Conservation (phyloP, 139 green algal genomes). For the Zygnema cylindricum region DNA sequence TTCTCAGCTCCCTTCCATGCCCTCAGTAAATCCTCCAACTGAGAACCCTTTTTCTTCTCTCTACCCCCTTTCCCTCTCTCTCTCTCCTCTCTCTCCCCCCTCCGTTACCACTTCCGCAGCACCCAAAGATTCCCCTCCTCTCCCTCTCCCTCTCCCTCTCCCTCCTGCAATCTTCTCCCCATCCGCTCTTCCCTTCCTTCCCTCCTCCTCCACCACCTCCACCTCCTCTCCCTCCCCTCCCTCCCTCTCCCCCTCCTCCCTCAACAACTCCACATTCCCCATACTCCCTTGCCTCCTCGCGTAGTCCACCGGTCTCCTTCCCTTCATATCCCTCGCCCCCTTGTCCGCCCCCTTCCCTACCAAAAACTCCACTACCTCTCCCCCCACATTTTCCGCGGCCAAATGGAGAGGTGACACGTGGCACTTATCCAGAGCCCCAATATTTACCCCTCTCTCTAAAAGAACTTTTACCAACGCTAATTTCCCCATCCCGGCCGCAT, state of each 20-base stretch:
- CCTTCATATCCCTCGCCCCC: background rate
- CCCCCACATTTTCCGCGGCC: constrained; percentile 10
- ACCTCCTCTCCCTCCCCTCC: background rate
- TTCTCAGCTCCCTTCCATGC: background rate
- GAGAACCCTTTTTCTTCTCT: background rate
- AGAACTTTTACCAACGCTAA: background rate
- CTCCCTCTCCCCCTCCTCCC: background rate
- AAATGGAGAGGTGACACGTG: constrained; percentile 20
- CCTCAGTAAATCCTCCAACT: background rate
- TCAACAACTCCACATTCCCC: background rate
- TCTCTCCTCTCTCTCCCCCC: background rate
- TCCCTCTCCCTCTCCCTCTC: too few species aligned
- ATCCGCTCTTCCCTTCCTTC: background rate
- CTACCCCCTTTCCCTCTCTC: background rate
- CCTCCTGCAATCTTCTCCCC: background rate
- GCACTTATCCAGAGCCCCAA: background rate
- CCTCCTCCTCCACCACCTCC: background rate
- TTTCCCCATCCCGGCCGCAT: constrained; percentile 1
- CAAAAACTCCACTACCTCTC: constrained; percentile 8
- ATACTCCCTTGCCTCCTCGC: background rate
- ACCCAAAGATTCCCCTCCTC: background rate
- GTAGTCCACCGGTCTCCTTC: background rate
- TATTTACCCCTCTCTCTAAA: background rate
- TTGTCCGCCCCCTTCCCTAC: constrained; percentile 14
- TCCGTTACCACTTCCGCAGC: background rate